phyloP scores from a whole-genome alignment of 2,329 filamentous ascomycete genomes.

The Pseudonectria buxi region DNA sequence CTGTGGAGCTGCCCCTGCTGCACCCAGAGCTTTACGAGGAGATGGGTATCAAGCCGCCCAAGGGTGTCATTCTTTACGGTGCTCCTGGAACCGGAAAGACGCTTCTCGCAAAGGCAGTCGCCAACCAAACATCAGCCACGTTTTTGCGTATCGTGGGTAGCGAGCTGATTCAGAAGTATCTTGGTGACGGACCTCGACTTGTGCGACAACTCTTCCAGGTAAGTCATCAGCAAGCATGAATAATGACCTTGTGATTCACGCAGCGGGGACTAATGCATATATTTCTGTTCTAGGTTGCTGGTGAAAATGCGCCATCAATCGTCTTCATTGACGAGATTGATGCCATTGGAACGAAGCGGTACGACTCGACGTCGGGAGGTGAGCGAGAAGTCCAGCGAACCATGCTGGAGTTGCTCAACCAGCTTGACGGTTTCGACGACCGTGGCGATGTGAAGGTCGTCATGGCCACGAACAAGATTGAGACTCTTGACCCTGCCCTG shows the following conservation, averaged over 20 bases:
- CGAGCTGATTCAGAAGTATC: conserved; percentile 97
- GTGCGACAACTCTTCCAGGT: conserved; percentile 93
- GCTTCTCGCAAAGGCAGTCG: conserved; percentile 89
- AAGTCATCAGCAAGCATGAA: conserved; percentile 16
- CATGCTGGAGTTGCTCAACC: conserved; percentile 96
- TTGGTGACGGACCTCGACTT: conserved; percentile 89
- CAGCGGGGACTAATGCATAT: conserved; percentile 4
- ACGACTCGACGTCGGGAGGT: conserved; percentile 93
- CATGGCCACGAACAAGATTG: conserved; percentile 99
- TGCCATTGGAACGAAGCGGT: conserved; percentile 96
- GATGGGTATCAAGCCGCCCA: conserved; percentile 99
- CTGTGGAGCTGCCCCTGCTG: conserved; percentile 87
- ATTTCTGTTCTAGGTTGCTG: conserved; percentile 60
- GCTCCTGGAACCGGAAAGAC: conserved; percentile 97
- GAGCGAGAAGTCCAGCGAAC: conserved; percentile 97
- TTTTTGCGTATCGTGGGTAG: conserved; percentile 96
- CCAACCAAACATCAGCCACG: conserved; percentile 97
- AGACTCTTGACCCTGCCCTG: conserved; percentile 89
- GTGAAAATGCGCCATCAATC: conserved; percentile 92
- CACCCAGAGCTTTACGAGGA: conserved; percentile 98
- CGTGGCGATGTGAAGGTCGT: conserved; percentile 98
- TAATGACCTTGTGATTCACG: not conserved
- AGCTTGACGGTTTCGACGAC: conserved; percentile 97
- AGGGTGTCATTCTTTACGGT: conserved; percentile 98
- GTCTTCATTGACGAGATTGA: conserved; percentile 99